Conservation (phyloP, 2,329 filamentous ascomycete species). For the Mycosphaerelloides madeirae region DNA sequence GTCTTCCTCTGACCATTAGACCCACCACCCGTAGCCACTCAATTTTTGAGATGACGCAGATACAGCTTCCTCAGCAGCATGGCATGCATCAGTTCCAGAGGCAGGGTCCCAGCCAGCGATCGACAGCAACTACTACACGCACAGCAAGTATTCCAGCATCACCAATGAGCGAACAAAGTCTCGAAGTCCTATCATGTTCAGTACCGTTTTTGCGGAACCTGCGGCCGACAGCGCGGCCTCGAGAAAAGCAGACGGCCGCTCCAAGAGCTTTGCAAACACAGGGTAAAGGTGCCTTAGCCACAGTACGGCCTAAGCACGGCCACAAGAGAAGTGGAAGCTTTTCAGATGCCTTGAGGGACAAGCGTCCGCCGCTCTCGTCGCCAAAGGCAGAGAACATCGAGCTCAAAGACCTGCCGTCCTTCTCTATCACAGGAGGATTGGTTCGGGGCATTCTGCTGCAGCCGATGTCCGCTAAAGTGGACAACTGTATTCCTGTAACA, state of each 20-base stretch:
- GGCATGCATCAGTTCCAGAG: background rate
- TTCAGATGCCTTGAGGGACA: slow-evolving; percentile 74
- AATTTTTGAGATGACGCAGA: slow-evolving; percentile 22
- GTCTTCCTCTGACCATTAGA: slow-evolving; percentile 19
- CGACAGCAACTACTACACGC: slow-evolving; percentile 17
- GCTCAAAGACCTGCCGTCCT: slow-evolving; percentile 47
- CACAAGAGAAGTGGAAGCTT: slow-evolving; percentile 87
- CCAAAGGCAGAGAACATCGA: slow-evolving; percentile 40
- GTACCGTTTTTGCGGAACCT: slow-evolving; percentile 42
- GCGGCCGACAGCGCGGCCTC: slow-evolving; percentile 15
- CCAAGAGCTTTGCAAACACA: slow-evolving; percentile 6
- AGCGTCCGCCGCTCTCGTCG: slow-evolving; percentile 51
- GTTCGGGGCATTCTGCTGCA: slow-evolving; percentile 82
- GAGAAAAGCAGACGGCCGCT: slow-evolving; percentile 11
- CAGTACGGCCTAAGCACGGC: slow-evolving; percentile 37
- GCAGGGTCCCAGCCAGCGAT: slow-evolving; percentile 11
- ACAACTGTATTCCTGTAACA: slow-evolving; percentile 47
- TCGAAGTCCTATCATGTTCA: slow-evolving; percentile 57
- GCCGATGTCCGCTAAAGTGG: slow-evolving; percentile 75
- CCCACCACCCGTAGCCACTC: slow-evolving; percentile 19
- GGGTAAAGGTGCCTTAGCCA: slow-evolving; percentile 5
- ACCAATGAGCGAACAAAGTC: slow-evolving; percentile 47
- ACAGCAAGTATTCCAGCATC: slow-evolving; percentile 38
- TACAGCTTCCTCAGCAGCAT: slow-evolving; percentile 15
- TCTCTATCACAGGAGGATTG: slow-evolving; percentile 73